Evolutionary conservation across 1,284 basidiomycete genomes (phyloP).

Genomic region (Ceratorhiza oryzae-sativae): DNA sequence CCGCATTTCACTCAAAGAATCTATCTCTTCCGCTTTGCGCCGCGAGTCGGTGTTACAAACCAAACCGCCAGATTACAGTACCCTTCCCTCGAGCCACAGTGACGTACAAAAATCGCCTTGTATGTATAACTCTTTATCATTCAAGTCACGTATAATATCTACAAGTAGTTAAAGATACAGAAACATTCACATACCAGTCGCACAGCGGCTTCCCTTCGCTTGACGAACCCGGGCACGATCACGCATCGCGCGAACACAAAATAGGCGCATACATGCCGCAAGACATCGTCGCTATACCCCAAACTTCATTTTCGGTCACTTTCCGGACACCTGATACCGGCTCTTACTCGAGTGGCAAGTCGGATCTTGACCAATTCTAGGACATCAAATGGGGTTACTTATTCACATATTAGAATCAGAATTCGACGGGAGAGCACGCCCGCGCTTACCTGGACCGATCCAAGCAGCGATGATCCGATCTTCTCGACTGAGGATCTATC

Average conservation of each 20-base stretch:
- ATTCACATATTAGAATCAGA: neutral
- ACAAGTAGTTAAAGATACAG: too few species aligned
- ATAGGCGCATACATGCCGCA: constrained; percentile 17
- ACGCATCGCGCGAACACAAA: neutral
- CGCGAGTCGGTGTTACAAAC: neutral
- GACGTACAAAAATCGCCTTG: neutral
- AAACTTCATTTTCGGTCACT: neutral
- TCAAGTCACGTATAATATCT: too few species aligned
- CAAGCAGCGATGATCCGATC: neutral
- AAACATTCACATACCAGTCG: neutral
- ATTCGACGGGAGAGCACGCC: neutral
- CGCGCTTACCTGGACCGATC: neutral
- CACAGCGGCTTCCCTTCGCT: neutral
- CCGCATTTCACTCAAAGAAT: neutral
- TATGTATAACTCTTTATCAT: too few species aligned
- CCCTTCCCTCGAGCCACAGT: too few species aligned
- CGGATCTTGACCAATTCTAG: too few species aligned
- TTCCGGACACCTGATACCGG: neutral
- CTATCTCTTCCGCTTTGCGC: constrained; percentile 21
- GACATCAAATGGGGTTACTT: neutral
- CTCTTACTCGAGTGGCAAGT: neutral
- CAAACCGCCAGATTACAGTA: too few species aligned
- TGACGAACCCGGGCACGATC: neutral
- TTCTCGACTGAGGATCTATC: neutral
- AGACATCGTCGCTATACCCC: neutral